Evolutionary conservation across 108 stramenopile species (phyloP).

Genomic region (Schizochytrium sp.): DNA sequence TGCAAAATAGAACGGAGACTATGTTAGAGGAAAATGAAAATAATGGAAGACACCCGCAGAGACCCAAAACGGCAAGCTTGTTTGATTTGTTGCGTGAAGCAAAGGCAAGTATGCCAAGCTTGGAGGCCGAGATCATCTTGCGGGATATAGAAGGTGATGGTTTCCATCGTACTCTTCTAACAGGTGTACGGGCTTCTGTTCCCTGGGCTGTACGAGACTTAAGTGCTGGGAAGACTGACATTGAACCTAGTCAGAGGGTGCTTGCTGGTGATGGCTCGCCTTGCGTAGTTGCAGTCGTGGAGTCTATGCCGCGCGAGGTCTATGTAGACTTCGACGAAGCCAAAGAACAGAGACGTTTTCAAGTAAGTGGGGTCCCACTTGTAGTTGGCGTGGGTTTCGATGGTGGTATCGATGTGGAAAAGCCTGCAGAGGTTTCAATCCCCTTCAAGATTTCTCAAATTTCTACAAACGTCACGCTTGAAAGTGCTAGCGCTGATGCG

Average conservation of each 20-base stretch:
- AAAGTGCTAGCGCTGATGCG: neutral
- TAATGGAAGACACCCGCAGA: too few relatives aligned
- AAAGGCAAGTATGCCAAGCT: too few relatives aligned
- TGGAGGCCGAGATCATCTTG: neutral
- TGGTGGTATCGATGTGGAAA: neutral
- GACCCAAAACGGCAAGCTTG: too few relatives aligned
- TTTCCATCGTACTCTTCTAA: neutral
- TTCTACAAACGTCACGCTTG: conserved; percentile 8
- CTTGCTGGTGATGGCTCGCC: neutral
- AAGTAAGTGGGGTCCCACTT: neutral
- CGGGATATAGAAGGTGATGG: neutral
- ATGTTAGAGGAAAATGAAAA: too few relatives aligned
- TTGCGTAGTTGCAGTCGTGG: neutral
- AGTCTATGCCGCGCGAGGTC: conserved; percentile 17
- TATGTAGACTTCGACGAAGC: conserved; percentile 38
- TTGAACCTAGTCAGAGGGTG: neutral
- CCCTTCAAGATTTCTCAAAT: neutral
- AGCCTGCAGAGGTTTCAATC: neutral
- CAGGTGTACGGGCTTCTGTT: too few relatives aligned
- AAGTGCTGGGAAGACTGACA: neutral
- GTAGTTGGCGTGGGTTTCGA: neutral
- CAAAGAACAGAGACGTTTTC: neutral
- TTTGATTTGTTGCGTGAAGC: too few relatives aligned
- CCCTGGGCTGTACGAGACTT: neutral
- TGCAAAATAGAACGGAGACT: too few relatives aligned